Base-by-base conservation (phyloP, 116 monocot genomes). In the Cymodocea nodosa region DNA sequence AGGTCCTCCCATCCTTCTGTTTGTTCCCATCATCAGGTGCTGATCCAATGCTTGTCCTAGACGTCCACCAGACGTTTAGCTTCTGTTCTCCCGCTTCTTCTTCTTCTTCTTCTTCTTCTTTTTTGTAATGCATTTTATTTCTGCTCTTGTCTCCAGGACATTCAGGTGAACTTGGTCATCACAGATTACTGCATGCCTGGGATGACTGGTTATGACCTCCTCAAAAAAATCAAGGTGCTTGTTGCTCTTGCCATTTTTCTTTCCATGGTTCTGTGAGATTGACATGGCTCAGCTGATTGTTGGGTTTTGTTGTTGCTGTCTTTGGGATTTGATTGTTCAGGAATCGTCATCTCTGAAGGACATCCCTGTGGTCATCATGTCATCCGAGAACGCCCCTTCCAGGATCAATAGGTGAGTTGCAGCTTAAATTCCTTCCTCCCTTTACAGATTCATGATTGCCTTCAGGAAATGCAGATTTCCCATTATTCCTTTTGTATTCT, bases 181-280 rank as follows among this genome's bases (percentile, higher is more conserved):
- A 88, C 93, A 59, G 93, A 93, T 62, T 93, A 93, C 67, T 89
- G 93, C 62, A 94, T 94, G 94, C 94, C 94, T 50, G 94, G 84
- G 34, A 94, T 94, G 86, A 94, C 82, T 35, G 94, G 94, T 18
- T 94, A 84, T 77, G 89, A 94, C 68, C 79, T 94, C 16, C 78
- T 94, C 50, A 94, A 89, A 71, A 86, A 72, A 63, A 82, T 94
- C 52, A 94, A 94, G 87, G 93, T 85, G 72, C 5, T 9, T 23
- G 19, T 19, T 12, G 64, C 13, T 49, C 3, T 64, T 60, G 7
- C 35, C 25, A 18, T 63, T 53, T 36, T 59, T 58, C 12, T 53
- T 75, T 51, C 25, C 39, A 11, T 53, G 25, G 9, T 59, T 54
- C 35, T 49, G 16, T 23, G 60, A 23, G 10, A 54, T 36, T 18